Evolutionary conservation across 2,329 filamentous ascomycete genomes (phyloP), one percentile per base, ranked within the genome.

Genomic region (Zelopaecilomyces penicillatus): DNA sequence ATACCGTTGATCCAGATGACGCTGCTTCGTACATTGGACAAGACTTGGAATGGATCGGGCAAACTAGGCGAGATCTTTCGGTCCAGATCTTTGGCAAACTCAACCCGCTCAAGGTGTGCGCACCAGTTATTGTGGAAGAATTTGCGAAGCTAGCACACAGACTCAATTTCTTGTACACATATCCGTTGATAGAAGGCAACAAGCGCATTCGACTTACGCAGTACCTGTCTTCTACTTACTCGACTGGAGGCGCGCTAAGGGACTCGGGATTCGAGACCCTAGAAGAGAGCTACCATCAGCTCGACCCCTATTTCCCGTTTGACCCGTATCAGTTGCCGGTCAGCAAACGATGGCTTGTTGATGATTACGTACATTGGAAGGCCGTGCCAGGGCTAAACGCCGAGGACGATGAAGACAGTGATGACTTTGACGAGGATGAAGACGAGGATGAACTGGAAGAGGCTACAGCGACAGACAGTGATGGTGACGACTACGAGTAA

Each of bases 231-330:
- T 71, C 74, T 6, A 75, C 73, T 32, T 77, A 78, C 51, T 71
- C 75, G 12, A 74, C 69, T 8, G 74, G 76, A 44, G 72, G 74
- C 8, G 72, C 69, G 1, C 67, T 78, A 31, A 73, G 73, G 49
- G 78, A 79, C 53, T 61, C 65, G 8, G 65, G 65, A 3, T 62
- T 61, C 42, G 65, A 67, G 34, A 62, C 66, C 10, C 76, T 82
- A 43, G 85, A 86, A 47, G 87, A 95, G 53, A 81, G 83, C 50
- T 84, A 81, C 57, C 83, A 91, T 57, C 84, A 95, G 63, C 75
- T 98, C 2, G 90, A 97, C 54, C 86, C 89, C 0, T 96, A 95
- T 63, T 98, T 97, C 58, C 93, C 93, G 0, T 98, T 98, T 58
- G 93, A 98, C 60, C 94, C 94, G 3, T 98, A 97, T 63, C 85